Evolutionary conservation across 768 basidiomycete species (phyloP).

Genomic region (Strobilomyces echinocephalus): DNA sequence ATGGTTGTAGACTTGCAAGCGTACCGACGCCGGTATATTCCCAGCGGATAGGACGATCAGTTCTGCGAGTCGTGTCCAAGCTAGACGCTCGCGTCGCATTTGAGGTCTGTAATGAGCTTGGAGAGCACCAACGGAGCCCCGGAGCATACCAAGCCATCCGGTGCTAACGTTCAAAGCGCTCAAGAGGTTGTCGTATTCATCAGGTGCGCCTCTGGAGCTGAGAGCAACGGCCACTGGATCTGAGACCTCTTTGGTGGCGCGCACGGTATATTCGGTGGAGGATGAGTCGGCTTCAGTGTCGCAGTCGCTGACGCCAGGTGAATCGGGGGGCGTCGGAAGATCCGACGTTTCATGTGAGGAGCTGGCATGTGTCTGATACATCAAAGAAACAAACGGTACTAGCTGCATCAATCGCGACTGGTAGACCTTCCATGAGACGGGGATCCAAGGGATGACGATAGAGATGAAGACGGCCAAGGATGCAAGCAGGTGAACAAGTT

Average conservation of each 20-base stretch:
- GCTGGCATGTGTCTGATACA: constrained; percentile 3
- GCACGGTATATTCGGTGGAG: constrained; percentile 26
- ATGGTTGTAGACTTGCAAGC: constrained; percentile 52
- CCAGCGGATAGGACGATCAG: constrained; percentile 35
- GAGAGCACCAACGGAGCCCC: constrained; percentile 18
- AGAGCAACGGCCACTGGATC: constrained; percentile 28
- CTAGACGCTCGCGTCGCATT: constrained; percentile 39
- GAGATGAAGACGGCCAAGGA: constrained; percentile 59
- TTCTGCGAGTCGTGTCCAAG: constrained; percentile 51
- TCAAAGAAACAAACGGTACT: constrained; percentile 23
- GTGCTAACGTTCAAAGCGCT: constrained; percentile 36
- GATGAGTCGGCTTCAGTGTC: constrained; percentile 29
- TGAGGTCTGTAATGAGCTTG: not conserved
- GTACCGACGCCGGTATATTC: constrained; percentile 30
- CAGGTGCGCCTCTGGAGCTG: constrained; percentile 30
- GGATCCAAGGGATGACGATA: constrained; percentile 48
- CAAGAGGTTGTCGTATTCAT: constrained; percentile 39
- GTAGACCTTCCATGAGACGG: constrained; percentile 21
- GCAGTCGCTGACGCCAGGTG: constrained; percentile 22
- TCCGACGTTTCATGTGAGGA: constrained; percentile 11
- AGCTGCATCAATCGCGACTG: constrained; percentile 22
- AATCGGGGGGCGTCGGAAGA: constrained; percentile 26
- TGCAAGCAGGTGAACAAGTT: constrained; percentile 60
- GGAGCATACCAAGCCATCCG: constrained; percentile 35
- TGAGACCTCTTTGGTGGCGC: constrained; percentile 11